Percentiles rank a stretch among this genome's conserved stretches.
phyloP scores from a whole-genome alignment of 805 yeast genomes.

The Candida krabiensis region DNA sequence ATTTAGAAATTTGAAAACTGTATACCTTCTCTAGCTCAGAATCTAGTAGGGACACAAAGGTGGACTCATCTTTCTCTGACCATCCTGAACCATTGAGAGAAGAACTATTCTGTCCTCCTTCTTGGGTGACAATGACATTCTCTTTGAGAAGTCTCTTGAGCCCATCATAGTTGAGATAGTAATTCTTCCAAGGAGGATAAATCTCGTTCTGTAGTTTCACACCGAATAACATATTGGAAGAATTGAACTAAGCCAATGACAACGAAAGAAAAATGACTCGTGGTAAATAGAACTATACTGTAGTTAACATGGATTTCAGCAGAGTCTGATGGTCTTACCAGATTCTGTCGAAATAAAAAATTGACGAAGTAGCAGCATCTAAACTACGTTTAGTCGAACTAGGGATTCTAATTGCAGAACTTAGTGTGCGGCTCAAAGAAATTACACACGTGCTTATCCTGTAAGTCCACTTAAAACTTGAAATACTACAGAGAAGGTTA shows the following conservation, averaged over 20 bases:
- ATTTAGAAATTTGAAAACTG: slow-evolving; percentile 66
- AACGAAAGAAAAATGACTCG: not conserved
- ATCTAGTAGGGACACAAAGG: slow-evolving; percentile 67
- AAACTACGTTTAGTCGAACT: no score
- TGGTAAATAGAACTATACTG: not conserved
- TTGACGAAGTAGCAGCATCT: no score
- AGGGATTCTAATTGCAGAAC: no score
- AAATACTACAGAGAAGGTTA: no score
- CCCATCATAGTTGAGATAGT: slow-evolving; percentile 64
- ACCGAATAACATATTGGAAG: slow-evolving; percentile 71
- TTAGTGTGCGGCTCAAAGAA: no score
- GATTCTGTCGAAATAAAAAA: no score
- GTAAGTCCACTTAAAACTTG: no score
- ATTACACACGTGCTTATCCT: no score
- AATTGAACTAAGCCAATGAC: not conserved
- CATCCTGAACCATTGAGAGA: slow-evolving; percentile 38
- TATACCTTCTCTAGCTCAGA: slow-evolving; percentile 75
- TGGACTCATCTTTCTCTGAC: slow-evolving; percentile 71
- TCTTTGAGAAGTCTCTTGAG: slow-evolving; percentile 72
- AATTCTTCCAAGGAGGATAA: slow-evolving; percentile 84
- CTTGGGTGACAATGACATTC: slow-evolving; percentile 38
- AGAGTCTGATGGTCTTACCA: not conserved
- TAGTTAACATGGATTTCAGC: not conserved
- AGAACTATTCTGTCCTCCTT: slow-evolving; percentile 14
- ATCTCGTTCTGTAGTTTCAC: slow-evolving; percentile 77